Evolutionary conservation across 495 filamentous ascomycete species (phyloP).

Genomic region (Hyaloscypha hepaticicola): DNA sequence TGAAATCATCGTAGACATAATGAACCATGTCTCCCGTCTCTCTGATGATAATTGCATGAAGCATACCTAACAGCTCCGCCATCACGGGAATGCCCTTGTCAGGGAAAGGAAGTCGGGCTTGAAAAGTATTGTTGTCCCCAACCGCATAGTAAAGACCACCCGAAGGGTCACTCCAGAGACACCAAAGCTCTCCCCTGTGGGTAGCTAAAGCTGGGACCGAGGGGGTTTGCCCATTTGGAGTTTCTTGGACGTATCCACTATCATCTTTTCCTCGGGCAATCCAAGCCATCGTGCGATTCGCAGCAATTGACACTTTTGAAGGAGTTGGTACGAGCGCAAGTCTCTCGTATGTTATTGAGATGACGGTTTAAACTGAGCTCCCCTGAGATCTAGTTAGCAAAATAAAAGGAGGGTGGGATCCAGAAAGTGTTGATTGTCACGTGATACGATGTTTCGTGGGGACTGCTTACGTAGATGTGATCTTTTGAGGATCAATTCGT

Average conservation of each 20-base stretch:
- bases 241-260: slow-evolving; percentile 19
- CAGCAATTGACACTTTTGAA: too few species aligned
- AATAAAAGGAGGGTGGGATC: neutral
- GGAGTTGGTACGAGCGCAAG: too few species aligned
- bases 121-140: slow-evolving; percentile 29
- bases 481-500: too few species aligned
- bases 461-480: too few species aligned
- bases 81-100: slow-evolving; percentile 33
- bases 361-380: neutral
- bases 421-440: neutral
- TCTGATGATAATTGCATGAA: slow-evolving; percentile 32
- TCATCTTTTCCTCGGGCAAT: slow-evolving; percentile 14
- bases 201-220: slow-evolving; percentile 32
- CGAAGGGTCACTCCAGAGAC: slow-evolving; percentile 33
- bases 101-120: slow-evolving; percentile 24
- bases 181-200: slow-evolving; percentile 35
- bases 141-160: slow-evolving; percentile 31
- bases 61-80: slow-evolving; percentile 32
- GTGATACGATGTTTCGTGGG: neutral
- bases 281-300: slow-evolving; percentile 17
- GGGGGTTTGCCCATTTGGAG: slow-evolving; percentile 25
- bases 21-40: slow-evolving; percentile 32
- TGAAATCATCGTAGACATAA: slow-evolving; percentile 30
- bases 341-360: too few species aligned
- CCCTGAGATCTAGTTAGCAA: neutral